Base-by-base conservation (phyloP, 208 protist species). In the Leptomonas pyrrhocoris region DNA sequence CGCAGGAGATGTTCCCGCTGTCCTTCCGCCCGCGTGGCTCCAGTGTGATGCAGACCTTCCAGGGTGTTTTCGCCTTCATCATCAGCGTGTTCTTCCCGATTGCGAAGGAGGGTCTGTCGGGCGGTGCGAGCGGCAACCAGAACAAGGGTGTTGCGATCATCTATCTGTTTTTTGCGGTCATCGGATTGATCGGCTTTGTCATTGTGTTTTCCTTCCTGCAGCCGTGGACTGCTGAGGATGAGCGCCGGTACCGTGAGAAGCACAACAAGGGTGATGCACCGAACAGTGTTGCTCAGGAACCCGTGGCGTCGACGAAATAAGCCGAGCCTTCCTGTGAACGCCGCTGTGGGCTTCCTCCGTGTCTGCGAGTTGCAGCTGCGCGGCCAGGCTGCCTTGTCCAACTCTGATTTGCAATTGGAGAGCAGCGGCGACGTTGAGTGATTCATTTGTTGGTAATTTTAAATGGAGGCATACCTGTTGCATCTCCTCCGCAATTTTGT, bases 51-150 rank as follows among this genome's bases (percentile, higher is more conserved):
- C 68, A 83, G 53, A 73, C 89, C 61, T 61, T 80, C 13, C 86
- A 95, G 77, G 90, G 87, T 46, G 74, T 88, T 30, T 95, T 95
- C 73, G 93, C 91, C 68, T 66, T 94, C 51, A 82, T 92, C 73
- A 91, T 95, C 75, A 95, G 89, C 73, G 74, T 95, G 46, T 83
- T 55, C 70, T 95, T 86, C 81, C 90, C 90, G 46, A 89, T 92
- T 60, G 79, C 83, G 50, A 85, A 74, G 30, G 81, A 94, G 72
- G 51, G 50, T 8, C 86, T 92, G 36, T 94, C 86, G 21, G 89
- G 89, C 55, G 89, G 89, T 58, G 68, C 83, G 58, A 86, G 80
- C 38, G 86, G 84, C 28, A 73, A 90, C 69, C 86, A 90, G 83
- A 83, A 91, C 68, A 94, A 94, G 78, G 89, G 89, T 18, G 81